phyloP scores from a whole-genome alignment of 805 yeast species.

The Naumovozyma castellii region DNA sequence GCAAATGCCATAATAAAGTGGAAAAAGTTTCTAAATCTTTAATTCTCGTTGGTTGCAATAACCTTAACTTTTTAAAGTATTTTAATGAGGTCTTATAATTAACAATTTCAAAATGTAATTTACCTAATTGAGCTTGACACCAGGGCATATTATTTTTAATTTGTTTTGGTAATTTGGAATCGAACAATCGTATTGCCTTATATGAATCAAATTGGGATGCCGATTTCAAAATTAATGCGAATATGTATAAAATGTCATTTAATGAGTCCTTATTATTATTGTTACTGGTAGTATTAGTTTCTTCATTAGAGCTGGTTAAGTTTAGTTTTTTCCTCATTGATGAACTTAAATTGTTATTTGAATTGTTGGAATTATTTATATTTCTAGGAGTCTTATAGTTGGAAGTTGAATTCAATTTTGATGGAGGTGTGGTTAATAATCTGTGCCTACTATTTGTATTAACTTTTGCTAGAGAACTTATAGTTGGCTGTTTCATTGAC shows the following conservation, averaged over 20 bases:
- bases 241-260: slow-evolving; percentile 10
- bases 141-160: slow-evolving; percentile 66
- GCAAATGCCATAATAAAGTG: slow-evolving; percentile 87
- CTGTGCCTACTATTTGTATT: slow-evolving; percentile 8
- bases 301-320: background rate
- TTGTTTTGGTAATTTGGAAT: slow-evolving; percentile 42
- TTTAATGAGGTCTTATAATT: slow-evolving; percentile 69
- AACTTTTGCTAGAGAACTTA: slow-evolving; percentile 8
- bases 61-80: slow-evolving; percentile 53
- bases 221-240: slow-evolving; percentile 14
- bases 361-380: background rate
- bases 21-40: slow-evolving; percentile 89
- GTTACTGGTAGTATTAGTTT: background rate
- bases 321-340: slow-evolving; percentile 4
- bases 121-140: slow-evolving; percentile 72
- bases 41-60: slow-evolving; percentile 64
- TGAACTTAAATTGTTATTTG: background rate
- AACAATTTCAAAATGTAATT: slow-evolving; percentile 77
- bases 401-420: slow-evolving; percentile 11
- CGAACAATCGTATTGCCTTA: slow-evolving; percentile 64
- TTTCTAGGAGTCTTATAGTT: slow-evolving; percentile 18
- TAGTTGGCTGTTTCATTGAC: slow-evolving; percentile 10
- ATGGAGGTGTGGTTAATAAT: slow-evolving; percentile 22
- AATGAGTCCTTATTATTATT: background rate
- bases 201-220: slow-evolving; percentile 56